Evolutionary conservation across 139 green algal genomes (phyloP), one percentile per base, ranked within the genome.

Genomic region (Astrephomene gubernaculifera): DNA sequence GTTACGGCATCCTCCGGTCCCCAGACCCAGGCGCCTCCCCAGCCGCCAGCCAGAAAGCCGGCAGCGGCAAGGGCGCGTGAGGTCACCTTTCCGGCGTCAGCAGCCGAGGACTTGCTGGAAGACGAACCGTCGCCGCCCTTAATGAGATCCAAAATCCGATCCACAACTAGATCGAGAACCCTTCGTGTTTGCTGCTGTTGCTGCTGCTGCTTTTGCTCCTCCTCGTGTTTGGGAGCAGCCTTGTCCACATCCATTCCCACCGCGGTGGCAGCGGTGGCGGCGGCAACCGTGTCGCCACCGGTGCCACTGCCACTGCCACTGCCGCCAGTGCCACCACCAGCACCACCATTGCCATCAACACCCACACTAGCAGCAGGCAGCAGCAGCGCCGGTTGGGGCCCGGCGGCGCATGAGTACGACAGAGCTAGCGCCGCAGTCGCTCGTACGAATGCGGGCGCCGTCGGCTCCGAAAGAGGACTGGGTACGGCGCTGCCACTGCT

Each of bases 1-100:
- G n/a, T n/a, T n/a, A n/a, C n/a, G n/a, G n/a, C n/a, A n/a, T n/a
- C n/a, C n/a, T n/a, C n/a, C n/a, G n/a, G n/a, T n/a, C n/a, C 27
- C 25, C n/a, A 6, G 39, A 19, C 22, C 63, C 79, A 85, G 2
- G n/a, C 31, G 8, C 79, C 79, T 7, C 31, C 63, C 64, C 79
- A 85, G 35, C 79, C 63, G 31, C 63, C 79, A 14, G 64, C 64
- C 33, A 74, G 63, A 44, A 76, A 85, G 4, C 79, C 63, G 8
- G 79, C 63, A 4, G 63, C 64, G 31, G 79, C 64, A 10, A 44
- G 44, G 53, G 79, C 63, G 10, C 79, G 60, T 4, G 53, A 75
- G 2, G 64, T 64, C 52, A 94, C 91, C 76, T 95, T 94, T 4
- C 73, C n/a, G n/a, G n/a, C n/a, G n/a, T n/a, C n/a, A n/a, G n/a